Base-by-base conservation (phyloP, 768 basidiomycete genomes). In the Pisolithus tinctorius region DNA sequence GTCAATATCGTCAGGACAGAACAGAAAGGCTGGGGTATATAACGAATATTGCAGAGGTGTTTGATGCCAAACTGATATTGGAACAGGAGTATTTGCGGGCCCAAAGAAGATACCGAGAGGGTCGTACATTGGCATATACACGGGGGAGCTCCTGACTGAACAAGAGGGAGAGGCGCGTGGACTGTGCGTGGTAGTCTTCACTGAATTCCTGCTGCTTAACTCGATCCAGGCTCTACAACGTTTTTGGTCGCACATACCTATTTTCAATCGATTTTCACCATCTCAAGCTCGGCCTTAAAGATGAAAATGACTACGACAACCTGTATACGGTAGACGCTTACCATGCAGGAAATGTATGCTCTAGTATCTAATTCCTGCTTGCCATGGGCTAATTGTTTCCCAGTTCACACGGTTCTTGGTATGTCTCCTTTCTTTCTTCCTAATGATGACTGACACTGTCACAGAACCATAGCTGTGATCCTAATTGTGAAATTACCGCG, bases 321-420 rank as follows among this genome's bases (percentile, higher is more conserved):
- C 31, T 67, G 57, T 89, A 82, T 55, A 73, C 74, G 13, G 83
- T 94, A n/a, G 43, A 45, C 9, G 43, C 43, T 7, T 45, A 45
- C 43, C 43, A 45, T 11, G 43, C 43, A 7, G 43, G 43, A 45
- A 45, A 45, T 30, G 43, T 45, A 45, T 31, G 16, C 47, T 14
- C 14, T 45, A 13, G 27, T 25, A 23, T 38, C 17, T 48, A 10
- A 25, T 2, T 14, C 4, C 48, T 20, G 37, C 44, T 38, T 16
- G 46, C 34, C 34, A 51, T 43, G 46, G 6, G 10, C 57, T 44
- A 54, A 37, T 11, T 5, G 25, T 40, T 16, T 30, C 53, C 10
- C 57, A 94, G 92, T 93, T 93, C 67, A 93, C 93, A n/a, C 80
- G 93, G 30, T 95, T 89, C 60, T 68, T 94, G 58, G 92, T 89